A percentile compares a stretch with the other conserved stretches of the same genome.
Conservation (phyloP, 2,329 filamentous ascomycete genomes). For the Immersiporthe knoxdaviesiana region DNA sequence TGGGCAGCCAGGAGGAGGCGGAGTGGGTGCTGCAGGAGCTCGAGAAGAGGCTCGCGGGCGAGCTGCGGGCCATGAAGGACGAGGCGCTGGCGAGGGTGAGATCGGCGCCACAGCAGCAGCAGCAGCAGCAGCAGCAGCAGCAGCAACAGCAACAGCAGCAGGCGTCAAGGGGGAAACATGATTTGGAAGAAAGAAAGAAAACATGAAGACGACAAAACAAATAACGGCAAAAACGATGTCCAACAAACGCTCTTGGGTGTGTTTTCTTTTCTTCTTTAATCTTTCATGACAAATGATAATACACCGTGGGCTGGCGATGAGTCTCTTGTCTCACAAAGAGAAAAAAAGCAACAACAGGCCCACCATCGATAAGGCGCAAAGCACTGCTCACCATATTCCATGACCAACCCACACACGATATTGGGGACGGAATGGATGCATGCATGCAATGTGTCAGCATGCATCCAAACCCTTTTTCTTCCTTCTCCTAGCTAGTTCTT, state of each 20-base stretch:
- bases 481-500: background rate
- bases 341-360: background rate
- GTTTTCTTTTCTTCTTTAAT: too few relatives aligned
- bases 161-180: background rate
- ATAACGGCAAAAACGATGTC: background rate
- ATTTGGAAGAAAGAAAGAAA: background rate
- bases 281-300: background rate
- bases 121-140: too few relatives aligned
- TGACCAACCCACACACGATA: too few relatives aligned
- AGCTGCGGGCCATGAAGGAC: constrained; percentile 43
- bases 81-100: constrained; percentile 28
- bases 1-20: constrained; percentile 69
- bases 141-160: background rate
- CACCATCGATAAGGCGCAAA: background rate
- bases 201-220: background rate
- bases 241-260: background rate
- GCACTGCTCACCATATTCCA: too few relatives aligned
- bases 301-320: background rate
- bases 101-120: background rate
- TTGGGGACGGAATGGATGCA: background rate
- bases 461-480: background rate
- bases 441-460: too few relatives aligned
- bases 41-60: constrained; percentile 56
- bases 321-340: background rate
- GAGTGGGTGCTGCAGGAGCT: constrained; percentile 75